A percentile compares a stretch with the other conserved stretches of the same genome.
Evolutionary conservation across 2,329 filamentous ascomycete genomes (phyloP).

Genomic region (Alternaria metachromatica): DNA sequence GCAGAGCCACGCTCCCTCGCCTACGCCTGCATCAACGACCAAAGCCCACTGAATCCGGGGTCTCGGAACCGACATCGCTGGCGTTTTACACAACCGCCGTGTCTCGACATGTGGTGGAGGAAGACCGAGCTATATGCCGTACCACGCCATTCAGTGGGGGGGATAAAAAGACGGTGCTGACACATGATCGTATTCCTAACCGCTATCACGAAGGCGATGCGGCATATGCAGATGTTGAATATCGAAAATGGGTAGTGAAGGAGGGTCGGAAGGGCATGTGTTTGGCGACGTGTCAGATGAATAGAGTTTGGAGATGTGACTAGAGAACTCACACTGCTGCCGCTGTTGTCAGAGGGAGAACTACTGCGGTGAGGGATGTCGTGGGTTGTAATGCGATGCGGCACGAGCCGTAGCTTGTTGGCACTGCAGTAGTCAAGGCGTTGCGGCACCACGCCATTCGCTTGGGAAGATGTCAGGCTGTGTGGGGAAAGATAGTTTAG

Average conservation of each 20-base stretch:
- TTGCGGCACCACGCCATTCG: neutral
- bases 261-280: slow-evolving; percentile 8
- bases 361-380: slow-evolving; percentile 1
- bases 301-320: slow-evolving; percentile 7
- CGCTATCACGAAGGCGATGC: neutral
- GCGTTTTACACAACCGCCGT: neutral
- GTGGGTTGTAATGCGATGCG: slow-evolving; percentile 12
- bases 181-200: neutral
- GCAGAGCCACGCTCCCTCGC: neutral
- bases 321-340: slow-evolving; percentile 8
- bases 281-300: slow-evolving; percentile 16
- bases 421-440: neutral
- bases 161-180: neutral
- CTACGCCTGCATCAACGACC: neutral
- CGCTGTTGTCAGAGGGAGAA: neutral
- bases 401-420: slow-evolving; percentile 14
- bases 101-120: neutral
- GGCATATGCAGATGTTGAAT: slow-evolving; percentile 3
- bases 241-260: slow-evolving; percentile 1
- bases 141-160: neutral
- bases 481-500: neutral
- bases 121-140: neutral
- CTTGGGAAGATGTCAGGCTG: neutral
- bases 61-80: neutral
- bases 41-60: neutral